Base-by-base conservation (phyloP, 306 rosid species). In the Inga laurina region DNA sequence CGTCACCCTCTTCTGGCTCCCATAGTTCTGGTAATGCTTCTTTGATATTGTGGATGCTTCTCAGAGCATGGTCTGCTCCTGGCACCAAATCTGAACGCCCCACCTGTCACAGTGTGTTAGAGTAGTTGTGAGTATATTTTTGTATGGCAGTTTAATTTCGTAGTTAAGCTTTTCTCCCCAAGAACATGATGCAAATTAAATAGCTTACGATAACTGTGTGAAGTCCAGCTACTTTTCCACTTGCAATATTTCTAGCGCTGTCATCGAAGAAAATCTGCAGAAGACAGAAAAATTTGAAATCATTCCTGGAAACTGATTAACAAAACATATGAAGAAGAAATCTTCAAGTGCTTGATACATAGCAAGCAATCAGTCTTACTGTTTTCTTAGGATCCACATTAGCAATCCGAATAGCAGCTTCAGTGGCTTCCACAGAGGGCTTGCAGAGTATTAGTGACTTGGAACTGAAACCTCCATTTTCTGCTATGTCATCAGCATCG, bases 191-290 rank as follows among this genome's bases (percentile, higher is more conserved):
- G 78, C 48, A 82, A 82, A 54, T 61, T 61, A 76, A 77, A 24
- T 32, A 16, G 62, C 98, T 90, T 90, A 94, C 98, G 10, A 94
- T 79, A 68, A 94, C 97, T 30, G 97, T 92, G 69, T 86, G 89
- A 82, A 94, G 91, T 79, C 97, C 93, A 45, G 89, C 94, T 83
- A 83, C 91, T 85, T 92, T 94, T 76, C 92, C 98, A 69, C 90
- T 91, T 65, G 89, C 96, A 80, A 94, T 85, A 81, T 94, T 94
- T 90, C 93, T 86, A 57, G 68, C 79, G 82, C 98, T 94, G 79
- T 92, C 98, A 75, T 94, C 96, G 24, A 93, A 89, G 94, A 94
- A 94, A 84, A 94, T 79, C 98, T 94, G 92, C 88, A 72, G 41
- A 76, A 71, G 72, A 79, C 57, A 32, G 64, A 77, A 72, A 68